Percentiles rank a stretch among this genome's conserved stretches.
These are phyloP conservation scores for Trichophyton simii DNA, from an alignment of 2,329 filamentous ascomycete genomes.

Conservation along the genomic window DNA sequence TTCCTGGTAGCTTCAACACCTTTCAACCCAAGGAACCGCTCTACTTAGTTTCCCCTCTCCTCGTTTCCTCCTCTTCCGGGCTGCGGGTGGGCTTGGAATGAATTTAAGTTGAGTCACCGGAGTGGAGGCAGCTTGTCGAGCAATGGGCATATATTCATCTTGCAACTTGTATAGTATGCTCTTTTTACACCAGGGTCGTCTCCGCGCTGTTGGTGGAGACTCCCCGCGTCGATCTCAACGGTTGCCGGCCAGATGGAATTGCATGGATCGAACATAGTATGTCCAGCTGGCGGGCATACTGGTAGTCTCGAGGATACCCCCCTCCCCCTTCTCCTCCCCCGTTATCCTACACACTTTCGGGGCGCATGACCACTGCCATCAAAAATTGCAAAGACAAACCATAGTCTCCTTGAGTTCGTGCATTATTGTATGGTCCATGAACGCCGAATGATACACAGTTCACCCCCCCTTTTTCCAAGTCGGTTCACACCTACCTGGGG, in stretches of 20 bases:
- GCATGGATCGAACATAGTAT: too few relatives aligned
- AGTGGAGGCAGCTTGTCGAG: not conserved
- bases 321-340: too few relatives aligned
- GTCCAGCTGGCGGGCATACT: not conserved
- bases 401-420: not conserved
- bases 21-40: not conserved
- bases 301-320: not conserved
- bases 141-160: too few relatives aligned
- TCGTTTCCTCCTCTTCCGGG: not conserved
- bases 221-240: not conserved
- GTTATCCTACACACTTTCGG: not conserved
- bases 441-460: not conserved
- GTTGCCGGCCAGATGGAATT: not conserved
- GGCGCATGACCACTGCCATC: not conserved
- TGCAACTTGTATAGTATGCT: too few relatives aligned
- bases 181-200: not conserved
- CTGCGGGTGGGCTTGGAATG: not conserved
- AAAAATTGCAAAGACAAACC: not conserved
- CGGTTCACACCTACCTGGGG: not conserved
- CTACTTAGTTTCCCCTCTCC: not conserved
- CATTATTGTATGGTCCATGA: not conserved
- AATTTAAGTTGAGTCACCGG: not conserved
- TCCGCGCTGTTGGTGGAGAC: not conserved
- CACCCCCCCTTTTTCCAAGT: not conserved
- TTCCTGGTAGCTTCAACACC: not conserved